Evolutionary conservation across 163 green algal species (phyloP), one percentile per base, ranked within the genome.

Genomic region (Scenedesmus sp.): DNA sequence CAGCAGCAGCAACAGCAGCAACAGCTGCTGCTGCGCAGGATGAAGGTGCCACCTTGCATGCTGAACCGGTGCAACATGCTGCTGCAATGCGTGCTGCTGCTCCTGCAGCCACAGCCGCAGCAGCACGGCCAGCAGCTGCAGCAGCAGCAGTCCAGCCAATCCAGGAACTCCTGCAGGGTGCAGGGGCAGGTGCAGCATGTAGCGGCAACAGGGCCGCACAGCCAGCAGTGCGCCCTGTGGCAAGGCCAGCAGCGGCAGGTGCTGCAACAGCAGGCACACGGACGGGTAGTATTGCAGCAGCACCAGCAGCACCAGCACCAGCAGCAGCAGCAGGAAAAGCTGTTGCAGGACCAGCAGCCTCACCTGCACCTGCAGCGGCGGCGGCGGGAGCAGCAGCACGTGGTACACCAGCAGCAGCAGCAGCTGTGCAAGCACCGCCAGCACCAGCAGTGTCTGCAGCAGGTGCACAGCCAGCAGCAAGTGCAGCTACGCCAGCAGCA

Each of bases 1-100:
- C 68, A 42, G 68, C 70, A 73, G 86, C 86, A 56, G 49, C 86
- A 76, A 49, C 72, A 85, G 46, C 44, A 44, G 24, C 78, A 37
- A 73, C n/a, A 35, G 43, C 42, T 44, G 84, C 61, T 40, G 65
- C 85, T 46, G 65, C 40, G 26, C 51, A 59, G 35, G 72, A 44
- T 78, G n/a, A 79, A 37, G 65, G 42, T 30, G 15, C 42, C 61
- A 83, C 78, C n/a, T 35, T 51, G 43, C 43, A 49, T 84, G 40
- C 78, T 49, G 33, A 33, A 22, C 35, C 43, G 53, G 78, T 18
- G 35, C 43, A 9, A 40, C n/a, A 43, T 43, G n/a, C 49, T 46
- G n/a, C 80, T 59, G 42, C 80, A 42, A 43, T 16, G 37, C 37
- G 30, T 33, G 43, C 80, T 43, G 79, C 79, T 37, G 79, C 79